These are phyloP conservation scores for Jatropha multifida DNA, from an alignment of 441 rosid species.

Conservation along the genomic window DNA sequence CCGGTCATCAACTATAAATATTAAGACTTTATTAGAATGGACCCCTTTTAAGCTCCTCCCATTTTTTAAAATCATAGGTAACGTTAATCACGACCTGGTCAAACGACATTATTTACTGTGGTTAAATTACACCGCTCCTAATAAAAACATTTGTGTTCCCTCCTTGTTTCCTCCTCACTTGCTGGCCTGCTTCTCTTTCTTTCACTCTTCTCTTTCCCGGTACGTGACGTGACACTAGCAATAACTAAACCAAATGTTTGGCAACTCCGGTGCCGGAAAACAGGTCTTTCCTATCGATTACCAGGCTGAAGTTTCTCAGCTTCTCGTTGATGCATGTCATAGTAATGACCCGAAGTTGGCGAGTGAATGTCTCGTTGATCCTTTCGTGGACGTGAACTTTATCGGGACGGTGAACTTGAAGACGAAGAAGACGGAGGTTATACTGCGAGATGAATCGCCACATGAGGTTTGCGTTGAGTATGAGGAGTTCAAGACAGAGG, in stretches of 20 bases:
- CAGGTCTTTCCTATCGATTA: conserved; percentile 84
- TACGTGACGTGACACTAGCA: neutral
- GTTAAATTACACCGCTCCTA: conserved; percentile 6
- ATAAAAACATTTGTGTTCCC: conserved; percentile 12
- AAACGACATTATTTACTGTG: neutral
- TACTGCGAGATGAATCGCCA: conserved; percentile 61
- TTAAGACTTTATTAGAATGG: neutral
- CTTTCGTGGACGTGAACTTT: conserved; percentile 80
- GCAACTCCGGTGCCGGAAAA: conserved; percentile 40
- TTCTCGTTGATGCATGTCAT: conserved; percentile 70
- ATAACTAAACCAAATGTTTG: conserved; percentile 50
- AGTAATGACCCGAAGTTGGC: conserved; percentile 51
- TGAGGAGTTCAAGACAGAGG: conserved; percentile 90
- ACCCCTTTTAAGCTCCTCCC: conserved; percentile 1
- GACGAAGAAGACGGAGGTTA: conserved; percentile 59
- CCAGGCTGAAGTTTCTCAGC: conserved; percentile 71
- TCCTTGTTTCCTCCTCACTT: neutral
- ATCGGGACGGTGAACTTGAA: conserved; percentile 75
- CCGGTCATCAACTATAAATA: neutral
- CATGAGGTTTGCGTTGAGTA: conserved; percentile 64
- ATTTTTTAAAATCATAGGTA: neutral
- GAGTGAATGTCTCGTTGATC: conserved; percentile 57
- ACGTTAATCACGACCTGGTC: conserved; percentile 14
- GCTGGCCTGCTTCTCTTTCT: neutral
- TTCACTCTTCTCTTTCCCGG: conserved; percentile 25